A percentile compares a stretch with the other conserved stretches of the same genome.
Evolutionary conservation across 305 asterid genomes (phyloP).

Genomic region (Striga hermonthica): DNA sequence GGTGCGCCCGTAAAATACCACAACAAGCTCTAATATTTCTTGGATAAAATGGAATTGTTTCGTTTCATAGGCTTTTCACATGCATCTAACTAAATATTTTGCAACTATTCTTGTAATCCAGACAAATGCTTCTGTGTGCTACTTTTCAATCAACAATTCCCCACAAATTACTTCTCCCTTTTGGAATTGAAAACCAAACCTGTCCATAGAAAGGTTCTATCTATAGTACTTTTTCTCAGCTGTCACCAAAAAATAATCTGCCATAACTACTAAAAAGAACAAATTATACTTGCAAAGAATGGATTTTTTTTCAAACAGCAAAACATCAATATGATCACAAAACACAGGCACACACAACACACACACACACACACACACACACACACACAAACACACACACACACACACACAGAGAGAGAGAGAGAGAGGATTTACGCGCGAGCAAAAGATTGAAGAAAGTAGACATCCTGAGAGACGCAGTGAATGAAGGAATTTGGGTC

Average conservation of each 20-base stretch:
- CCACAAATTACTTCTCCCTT: neutral
- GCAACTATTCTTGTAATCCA: no score
- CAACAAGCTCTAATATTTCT: neutral
- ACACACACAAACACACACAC: no score
- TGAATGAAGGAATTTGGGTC: slow-evolving; percentile 44
- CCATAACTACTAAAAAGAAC: no score
- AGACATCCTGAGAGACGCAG: slow-evolving; percentile 64
- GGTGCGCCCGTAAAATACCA: no score
- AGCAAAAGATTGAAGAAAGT: slow-evolving; percentile 62
- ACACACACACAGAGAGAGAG: no score
- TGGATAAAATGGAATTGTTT: neutral
- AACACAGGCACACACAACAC: slow-evolving; percentile 11
- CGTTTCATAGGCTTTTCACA: neutral
- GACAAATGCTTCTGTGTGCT: no score
- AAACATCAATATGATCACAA: slow-evolving; percentile 1
- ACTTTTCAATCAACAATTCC: no score
- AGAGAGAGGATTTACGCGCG: no score
- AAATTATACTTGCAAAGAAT: neutral
- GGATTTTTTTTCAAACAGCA: neutral
- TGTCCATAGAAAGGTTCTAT: neutral
- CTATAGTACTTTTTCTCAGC: no score
- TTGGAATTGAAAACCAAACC: slow-evolving; percentile 1
- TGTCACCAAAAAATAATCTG: no score
- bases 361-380: no score
- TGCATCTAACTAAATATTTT: no score